Percentiles rank a stretch among this genome's conserved stretches.
Evolutionary conservation across 495 filamentous ascomycete genomes (phyloP).

Genomic region (Apodospora peruviana): DNA sequence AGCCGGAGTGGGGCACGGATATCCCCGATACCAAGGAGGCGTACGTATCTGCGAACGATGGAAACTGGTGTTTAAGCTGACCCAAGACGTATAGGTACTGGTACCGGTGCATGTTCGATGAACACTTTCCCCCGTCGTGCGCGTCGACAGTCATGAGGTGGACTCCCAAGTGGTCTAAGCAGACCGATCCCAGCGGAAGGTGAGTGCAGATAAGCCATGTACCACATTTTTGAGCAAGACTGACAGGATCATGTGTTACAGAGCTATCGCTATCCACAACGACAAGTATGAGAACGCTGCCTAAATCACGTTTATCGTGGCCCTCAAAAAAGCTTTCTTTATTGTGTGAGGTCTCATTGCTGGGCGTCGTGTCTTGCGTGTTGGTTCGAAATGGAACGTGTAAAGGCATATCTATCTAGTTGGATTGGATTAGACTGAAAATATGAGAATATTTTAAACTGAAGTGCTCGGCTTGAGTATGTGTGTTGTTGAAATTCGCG

Average conservation of each 20-base stretch:
- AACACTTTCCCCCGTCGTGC: constrained; percentile 90
- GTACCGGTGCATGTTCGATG: constrained; percentile 97
- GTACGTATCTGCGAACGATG: constrained; percentile 47
- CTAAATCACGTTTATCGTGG: constrained; percentile 1
- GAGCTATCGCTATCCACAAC: constrained; percentile 65
- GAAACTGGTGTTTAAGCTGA: background rate
- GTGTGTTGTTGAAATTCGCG: too few species aligned
- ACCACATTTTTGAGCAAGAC: background rate
- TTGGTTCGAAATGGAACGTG: background rate
- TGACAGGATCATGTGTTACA: constrained; percentile 24
- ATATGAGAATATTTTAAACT: too few species aligned
- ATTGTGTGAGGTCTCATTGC: background rate
- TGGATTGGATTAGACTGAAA: too few species aligned
- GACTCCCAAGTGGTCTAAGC: constrained; percentile 96
- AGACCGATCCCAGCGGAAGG: constrained; percentile 91
- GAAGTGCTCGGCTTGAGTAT: too few species aligned
- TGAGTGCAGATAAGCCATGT: constrained; percentile 35
- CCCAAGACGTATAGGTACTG: constrained; percentile 57
- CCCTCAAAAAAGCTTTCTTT: background rate
- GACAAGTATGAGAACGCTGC: constrained; percentile 57
- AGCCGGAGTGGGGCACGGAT: constrained; percentile 87
- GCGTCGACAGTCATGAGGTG: constrained; percentile 92
- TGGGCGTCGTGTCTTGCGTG: background rate
- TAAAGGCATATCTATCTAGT: too few species aligned
- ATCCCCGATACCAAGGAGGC: constrained; percentile 95